phyloP scores from a whole-genome alignment of 2,329 filamentous ascomycete genomes.

The Aspergillus hortae region DNA sequence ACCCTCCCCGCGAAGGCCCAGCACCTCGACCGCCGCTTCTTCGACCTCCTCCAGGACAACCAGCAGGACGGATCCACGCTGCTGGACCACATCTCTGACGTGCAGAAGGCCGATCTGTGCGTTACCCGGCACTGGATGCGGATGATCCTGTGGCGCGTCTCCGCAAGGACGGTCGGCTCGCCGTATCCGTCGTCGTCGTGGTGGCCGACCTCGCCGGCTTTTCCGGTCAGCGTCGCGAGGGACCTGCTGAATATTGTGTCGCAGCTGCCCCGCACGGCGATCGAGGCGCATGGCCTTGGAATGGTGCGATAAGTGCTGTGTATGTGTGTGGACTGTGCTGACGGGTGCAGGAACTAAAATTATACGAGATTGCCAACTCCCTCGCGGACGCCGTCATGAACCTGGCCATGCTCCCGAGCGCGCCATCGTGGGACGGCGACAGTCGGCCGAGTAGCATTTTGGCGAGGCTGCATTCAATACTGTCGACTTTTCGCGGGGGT shows the following conservation, averaged over 20 bases:
- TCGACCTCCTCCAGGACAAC: conserved; percentile 37
- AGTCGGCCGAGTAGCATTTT: conserved; percentile 20
- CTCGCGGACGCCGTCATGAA: conserved; percentile 22
- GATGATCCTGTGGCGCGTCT: conserved; percentile 46
- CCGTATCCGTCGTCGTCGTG: not conserved
- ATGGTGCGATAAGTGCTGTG: conserved; percentile 22
- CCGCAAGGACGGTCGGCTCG: conserved; percentile 22
- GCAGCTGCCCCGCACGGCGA: conserved; percentile 43
- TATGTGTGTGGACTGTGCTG: not conserved
- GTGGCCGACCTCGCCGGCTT: conserved; percentile 4
- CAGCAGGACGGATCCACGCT: conserved; percentile 41
- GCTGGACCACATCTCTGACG: conserved; percentile 43
- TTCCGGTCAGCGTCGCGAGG: conserved; percentile 44
- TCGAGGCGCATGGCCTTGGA: conserved; percentile 50
- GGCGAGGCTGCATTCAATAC: conserved; percentile 17
- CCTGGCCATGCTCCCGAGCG: conserved; percentile 12
- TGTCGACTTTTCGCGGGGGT: conserved; percentile 19
- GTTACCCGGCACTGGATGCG: conserved; percentile 53
- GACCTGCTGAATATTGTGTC: conserved; percentile 46
- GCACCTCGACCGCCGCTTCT: conserved; percentile 25
- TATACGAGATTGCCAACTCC: conserved; percentile 25
- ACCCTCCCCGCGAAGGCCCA: not conserved
- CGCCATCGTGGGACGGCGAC: conserved; percentile 15
- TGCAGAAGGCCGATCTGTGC: conserved; percentile 49
- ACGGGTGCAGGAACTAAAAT: conserved; percentile 22